These are phyloP conservation scores for Thielaviopsis punctulata DNA, from an alignment of 2,329 filamentous ascomycete species.

Conservation along the genomic window DNA sequence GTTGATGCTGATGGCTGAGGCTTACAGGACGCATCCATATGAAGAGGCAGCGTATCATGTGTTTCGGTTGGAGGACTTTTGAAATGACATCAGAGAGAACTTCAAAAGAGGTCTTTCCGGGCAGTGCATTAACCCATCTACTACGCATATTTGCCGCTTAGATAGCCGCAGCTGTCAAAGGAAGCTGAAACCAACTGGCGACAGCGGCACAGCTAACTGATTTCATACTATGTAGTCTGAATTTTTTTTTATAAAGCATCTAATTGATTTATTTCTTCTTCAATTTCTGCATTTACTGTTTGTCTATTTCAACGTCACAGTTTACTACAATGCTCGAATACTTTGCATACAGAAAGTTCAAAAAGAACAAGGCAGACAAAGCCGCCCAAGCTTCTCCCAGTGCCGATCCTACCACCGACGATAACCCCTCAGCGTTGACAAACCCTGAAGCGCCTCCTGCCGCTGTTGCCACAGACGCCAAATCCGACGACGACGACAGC, in stretches of 20 bases:
- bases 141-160: no score
- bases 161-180: neutral
- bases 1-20: no score
- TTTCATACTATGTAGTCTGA: no score
- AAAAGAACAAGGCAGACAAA: slow-evolving; percentile 39
- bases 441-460: slow-evolving; percentile 13
- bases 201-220: no score
- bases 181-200: neutral
- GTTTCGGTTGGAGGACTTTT: slow-evolving; percentile 31
- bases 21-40: slow-evolving; percentile 34
- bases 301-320: no score
- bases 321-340: slow-evolving; percentile 44
- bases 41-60: slow-evolving; percentile 34
- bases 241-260: neutral
- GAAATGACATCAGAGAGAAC: neutral
- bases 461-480: slow-evolving; percentile 12
- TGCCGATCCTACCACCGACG: neutral
- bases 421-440: neutral
- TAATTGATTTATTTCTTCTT: neutral
- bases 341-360: slow-evolving; percentile 43
- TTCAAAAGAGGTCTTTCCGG: no score
- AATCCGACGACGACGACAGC: neutral
- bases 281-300: neutral
- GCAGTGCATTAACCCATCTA: no score
- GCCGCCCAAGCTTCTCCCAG: slow-evolving; percentile 15